Conservation (phyloP, 1,284 basidiomycete genomes). For the Filobasidium uniguttulatum region DNA sequence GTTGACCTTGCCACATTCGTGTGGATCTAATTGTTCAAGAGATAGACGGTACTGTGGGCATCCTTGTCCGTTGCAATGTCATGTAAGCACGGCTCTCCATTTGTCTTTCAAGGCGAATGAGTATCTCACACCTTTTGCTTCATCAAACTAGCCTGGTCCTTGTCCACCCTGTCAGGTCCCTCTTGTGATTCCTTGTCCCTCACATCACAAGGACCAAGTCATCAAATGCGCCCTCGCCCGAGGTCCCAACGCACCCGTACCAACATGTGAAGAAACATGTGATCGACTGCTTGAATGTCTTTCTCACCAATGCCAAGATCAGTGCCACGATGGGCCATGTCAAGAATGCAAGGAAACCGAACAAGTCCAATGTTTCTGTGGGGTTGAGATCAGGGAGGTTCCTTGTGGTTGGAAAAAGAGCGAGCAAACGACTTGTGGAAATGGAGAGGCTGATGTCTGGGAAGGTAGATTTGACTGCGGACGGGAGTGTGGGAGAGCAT, state of each 20-base stretch:
- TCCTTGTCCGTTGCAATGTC: constrained; percentile 48
- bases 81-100: constrained; percentile 1
- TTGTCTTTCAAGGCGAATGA: too few species aligned
- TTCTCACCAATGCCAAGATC: constrained; percentile 41
- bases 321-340: constrained; percentile 64
- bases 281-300: constrained; percentile 45
- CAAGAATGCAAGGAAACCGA: constrained; percentile 48
- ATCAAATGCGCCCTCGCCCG: constrained; percentile 48
- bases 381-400: constrained; percentile 48
- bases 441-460: constrained; percentile 40
- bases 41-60: constrained; percentile 47
- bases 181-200: constrained; percentile 50
- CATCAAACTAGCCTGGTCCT: constrained; percentile 54
- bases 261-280: constrained; percentile 58
- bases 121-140: too few species aligned
- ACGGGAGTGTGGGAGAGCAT: constrained; percentile 49
- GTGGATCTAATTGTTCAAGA: constrained; percentile 61
- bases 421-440: constrained; percentile 25
- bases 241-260: constrained; percentile 34
- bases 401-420: constrained; percentile 50
- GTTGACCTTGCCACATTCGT: constrained; percentile 56
- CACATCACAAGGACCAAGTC: constrained; percentile 47
- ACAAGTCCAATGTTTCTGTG: constrained; percentile 58
- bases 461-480: constrained; percentile 56
- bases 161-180: constrained; percentile 57